Evolutionary conservation across 176 grass and related monocot genomes (phyloP).

Genomic region (Musa schizocarpa): DNA sequence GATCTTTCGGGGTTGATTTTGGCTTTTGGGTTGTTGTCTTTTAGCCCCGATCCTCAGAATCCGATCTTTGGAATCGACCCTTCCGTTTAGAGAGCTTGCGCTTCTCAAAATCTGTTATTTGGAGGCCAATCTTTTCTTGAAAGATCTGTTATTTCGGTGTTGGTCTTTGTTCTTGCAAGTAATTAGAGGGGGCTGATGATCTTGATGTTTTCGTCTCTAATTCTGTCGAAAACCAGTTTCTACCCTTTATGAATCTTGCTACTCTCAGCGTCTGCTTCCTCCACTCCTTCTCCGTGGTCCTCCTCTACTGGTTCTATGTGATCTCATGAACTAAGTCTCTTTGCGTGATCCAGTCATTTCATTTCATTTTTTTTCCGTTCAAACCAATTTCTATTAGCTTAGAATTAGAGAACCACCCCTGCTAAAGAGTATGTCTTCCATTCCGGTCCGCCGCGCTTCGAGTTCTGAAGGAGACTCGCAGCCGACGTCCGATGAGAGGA

Average conservation of each 20-base stretch:
- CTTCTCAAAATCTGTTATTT: constrained; percentile 12
- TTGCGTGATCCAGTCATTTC: not conserved
- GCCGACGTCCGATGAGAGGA: constrained; percentile 30
- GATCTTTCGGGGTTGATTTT: too few relatives aligned
- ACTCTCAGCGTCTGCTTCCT: constrained; percentile 65
- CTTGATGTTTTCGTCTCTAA: constrained; percentile 29
- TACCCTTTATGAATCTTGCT: constrained; percentile 79
- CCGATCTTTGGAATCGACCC: not conserved
- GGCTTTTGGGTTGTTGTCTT: not conserved
- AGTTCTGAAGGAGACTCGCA: constrained; percentile 14
- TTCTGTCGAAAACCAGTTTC: constrained; percentile 30
- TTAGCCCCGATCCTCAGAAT: not conserved
- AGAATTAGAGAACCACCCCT: not conserved
- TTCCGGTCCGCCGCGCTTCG: not conserved
- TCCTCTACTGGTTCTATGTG: constrained; percentile 99
- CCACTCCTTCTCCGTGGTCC: constrained; percentile 87
- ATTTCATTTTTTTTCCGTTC: not conserved
- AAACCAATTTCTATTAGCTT: not conserved
- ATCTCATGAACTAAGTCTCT: constrained; percentile 55
- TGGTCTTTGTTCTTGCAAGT: not conserved
- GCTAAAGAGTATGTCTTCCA: not conserved
- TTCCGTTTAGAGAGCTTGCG: not conserved
- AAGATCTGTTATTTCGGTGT: not conserved
- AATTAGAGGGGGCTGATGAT: constrained; percentile 10
- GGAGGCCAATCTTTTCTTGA: not conserved